A percentile compares a stretch with the other conserved stretches of the same genome.
phyloP scores from a whole-genome alignment of 2,329 filamentous ascomycete genomes.

The Coniochaeta sp. region DNA sequence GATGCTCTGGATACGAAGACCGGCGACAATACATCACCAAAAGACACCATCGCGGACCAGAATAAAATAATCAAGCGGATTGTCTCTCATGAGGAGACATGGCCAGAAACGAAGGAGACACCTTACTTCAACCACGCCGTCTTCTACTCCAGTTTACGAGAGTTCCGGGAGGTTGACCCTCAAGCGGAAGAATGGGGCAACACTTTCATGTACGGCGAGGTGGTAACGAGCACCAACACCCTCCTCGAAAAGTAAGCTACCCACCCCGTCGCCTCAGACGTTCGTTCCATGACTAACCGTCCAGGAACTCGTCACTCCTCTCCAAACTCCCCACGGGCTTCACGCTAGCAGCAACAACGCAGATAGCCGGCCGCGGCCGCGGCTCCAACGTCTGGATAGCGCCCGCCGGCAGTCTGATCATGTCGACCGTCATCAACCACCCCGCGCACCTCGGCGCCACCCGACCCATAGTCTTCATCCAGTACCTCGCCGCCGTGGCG shows the following conservation, averaged over 20 bases:
- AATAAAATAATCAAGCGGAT: slow-evolving; percentile 65
- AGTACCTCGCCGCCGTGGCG: slow-evolving; percentile 86
- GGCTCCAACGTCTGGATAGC: slow-evolving; percentile 94
- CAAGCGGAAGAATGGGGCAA: slow-evolving; percentile 65
- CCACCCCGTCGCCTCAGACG: not conserved
- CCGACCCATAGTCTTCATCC: slow-evolving; percentile 84
- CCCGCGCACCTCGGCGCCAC: slow-evolving; percentile 61
- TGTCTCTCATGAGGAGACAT: slow-evolving; percentile 59
- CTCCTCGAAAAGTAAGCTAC: slow-evolving; percentile 72
- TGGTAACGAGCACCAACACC: slow-evolving; percentile 90
- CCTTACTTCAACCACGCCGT: slow-evolving; percentile 79
- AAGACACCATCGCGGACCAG: slow-evolving; percentile 47
- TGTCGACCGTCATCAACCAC: slow-evolving; percentile 84
- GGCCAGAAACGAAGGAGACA: slow-evolving; percentile 65
- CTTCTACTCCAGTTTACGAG: slow-evolving; percentile 64
- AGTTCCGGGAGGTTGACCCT: slow-evolving; percentile 52
- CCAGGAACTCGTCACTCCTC: slow-evolving; percentile 69
- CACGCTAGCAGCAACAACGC: slow-evolving; percentile 77
- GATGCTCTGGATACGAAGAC: slow-evolving; percentile 34
- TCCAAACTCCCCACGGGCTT: slow-evolving; percentile 76
- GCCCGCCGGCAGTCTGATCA: slow-evolving; percentile 76
- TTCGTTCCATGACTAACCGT: not conserved
- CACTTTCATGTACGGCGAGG: slow-evolving; percentile 77
- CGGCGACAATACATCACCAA: not conserved
- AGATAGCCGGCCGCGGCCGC: slow-evolving; percentile 80